Conservation (phyloP, 108 stramenopile genomes). For the Nitzschia inconspicua region DNA sequence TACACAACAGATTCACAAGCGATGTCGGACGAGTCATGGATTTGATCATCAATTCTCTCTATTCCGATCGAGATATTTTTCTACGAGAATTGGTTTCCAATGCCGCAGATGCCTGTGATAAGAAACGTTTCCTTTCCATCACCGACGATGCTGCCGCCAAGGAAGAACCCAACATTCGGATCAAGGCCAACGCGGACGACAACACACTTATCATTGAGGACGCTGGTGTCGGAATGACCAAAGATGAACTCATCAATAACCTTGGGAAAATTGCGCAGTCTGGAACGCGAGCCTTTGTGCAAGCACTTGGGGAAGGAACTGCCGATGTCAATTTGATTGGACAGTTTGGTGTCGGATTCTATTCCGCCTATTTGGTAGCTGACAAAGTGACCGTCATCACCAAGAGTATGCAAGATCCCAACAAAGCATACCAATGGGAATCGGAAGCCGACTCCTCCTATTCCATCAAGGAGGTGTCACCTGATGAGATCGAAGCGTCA, state of each 20-base stretch:
- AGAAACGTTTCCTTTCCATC: constrained; percentile 94
- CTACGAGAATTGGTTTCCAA: constrained; percentile 90
- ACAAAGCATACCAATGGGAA: constrained; percentile 66
- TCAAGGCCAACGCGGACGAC: constrained; percentile 62
- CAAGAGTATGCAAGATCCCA: constrained; percentile 71
- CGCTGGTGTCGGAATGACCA: constrained; percentile 95
- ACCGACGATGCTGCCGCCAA: constrained; percentile 27
- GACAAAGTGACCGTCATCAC: constrained; percentile 93
- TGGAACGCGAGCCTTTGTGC: constrained; percentile 84
- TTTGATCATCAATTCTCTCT: constrained; percentile 98
- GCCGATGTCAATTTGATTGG: constrained; percentile 93
- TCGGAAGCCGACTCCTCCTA: constrained; percentile 72
- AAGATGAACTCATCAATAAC: constrained; percentile 92
- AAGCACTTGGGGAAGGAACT: constrained; percentile 79
- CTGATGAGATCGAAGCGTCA: constrained; percentile 58
- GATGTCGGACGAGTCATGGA: constrained; percentile 97
- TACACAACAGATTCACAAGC: constrained; percentile 44
- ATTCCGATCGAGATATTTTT: constrained; percentile 83
- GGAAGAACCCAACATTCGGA: constrained; percentile 68
- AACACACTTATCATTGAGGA: constrained; percentile 94
- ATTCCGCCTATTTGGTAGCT: constrained; percentile 96
- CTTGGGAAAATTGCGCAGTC: constrained; percentile 94
- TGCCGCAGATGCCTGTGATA: constrained; percentile 97
- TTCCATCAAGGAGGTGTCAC: constrained; percentile 59
- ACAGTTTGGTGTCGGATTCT: constrained; percentile 99